Base-by-base conservation (phyloP, 2,329 filamentous ascomycete genomes). In the Clonostachys solani region DNA sequence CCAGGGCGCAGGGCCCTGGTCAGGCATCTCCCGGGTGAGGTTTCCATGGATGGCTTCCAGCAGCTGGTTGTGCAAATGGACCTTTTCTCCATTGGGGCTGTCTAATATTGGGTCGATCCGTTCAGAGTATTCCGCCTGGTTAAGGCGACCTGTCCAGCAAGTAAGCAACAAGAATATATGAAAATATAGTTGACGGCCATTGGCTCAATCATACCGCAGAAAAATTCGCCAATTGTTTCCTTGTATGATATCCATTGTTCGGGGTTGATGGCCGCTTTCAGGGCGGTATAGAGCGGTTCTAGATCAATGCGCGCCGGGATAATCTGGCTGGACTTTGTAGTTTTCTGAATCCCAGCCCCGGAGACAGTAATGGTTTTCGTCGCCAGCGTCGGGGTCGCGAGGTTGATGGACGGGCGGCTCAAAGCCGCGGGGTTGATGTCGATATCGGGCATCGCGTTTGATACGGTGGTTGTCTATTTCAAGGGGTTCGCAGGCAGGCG, bases 341-440 rank as follows among this genome's bases (percentile, higher is more conserved):
- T 61, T 59, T 83, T 83, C 47, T 69, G 67, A 16, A 72, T 66
- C 45, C 65, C 67, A 3, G 76, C 67, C 3, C 73, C 69, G 37
- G 77, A 73, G 47, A 79, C 71, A 41, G 74, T 74, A 54, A 84
- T 74, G 44, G 78, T 71, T 60, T 84, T 84, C 41, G 69, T 72
- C 49, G 78, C 67, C 49, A 85, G 65, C 38, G 81, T 71, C 50
- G 83, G 80, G 6, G 81, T 84, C 42, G 79, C 73, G 47, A 83
- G 72, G 63, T 68, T 75, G 62, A 77, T 64, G 15, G 80, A 68
- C 51, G 80, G 78, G 59, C 81, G 80, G 73, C 81, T 84, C 58
- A 86, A 67, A 54, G 83, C 81, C 71, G 83, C 81, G 60, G 83
- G 83, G 72, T 86, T 82, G 69, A 86, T 86, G 68, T 86, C 83